These are phyloP conservation scores for Aspergillus tamarii DNA, from an alignment of 2,329 filamentous ascomycete genomes.

Conservation along the genomic window DNA sequence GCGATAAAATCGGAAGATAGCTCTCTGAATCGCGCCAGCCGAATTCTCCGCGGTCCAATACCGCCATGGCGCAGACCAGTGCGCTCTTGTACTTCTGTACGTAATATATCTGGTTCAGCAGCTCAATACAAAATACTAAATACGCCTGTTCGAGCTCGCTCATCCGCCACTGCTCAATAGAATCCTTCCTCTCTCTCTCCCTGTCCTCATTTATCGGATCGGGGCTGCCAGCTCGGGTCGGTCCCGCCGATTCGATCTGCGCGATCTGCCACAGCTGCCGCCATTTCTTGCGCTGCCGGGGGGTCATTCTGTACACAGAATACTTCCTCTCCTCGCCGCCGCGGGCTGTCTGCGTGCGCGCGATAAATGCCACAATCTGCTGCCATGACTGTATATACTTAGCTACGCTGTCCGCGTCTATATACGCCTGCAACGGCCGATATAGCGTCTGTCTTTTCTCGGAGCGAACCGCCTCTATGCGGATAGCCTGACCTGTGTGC, in stretches of 20 bases:
- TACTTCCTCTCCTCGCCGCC: too few relatives aligned
- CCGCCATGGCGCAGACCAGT: constrained; percentile 2
- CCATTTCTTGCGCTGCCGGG: too few relatives aligned
- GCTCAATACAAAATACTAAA: not conserved
- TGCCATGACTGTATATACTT: too few relatives aligned
- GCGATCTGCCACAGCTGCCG: not conserved
- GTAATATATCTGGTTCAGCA: constrained; percentile 5
- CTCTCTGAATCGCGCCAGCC: not conserved
- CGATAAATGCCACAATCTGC: not conserved
- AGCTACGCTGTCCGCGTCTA: not conserved
- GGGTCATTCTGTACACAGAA: too few relatives aligned
- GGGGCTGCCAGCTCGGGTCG: too few relatives aligned
- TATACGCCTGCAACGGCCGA: not conserved
- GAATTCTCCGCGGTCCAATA: not conserved
- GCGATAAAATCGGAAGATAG: too few relatives aligned
- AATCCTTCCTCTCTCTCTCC: too few relatives aligned
- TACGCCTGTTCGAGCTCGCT: too few relatives aligned
- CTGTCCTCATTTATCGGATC: too few relatives aligned
- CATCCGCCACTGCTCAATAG: not conserved
- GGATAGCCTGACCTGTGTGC: not conserved
- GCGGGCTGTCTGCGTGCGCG: too few relatives aligned
- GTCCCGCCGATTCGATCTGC: too few relatives aligned
- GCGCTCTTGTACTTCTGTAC: constrained; percentile 6
- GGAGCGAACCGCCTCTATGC: not conserved
- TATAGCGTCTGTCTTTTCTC: not conserved